Evolutionary conservation across 148 eudicot genomes (phyloP).

Genomic region (Simmondsia chinensis): DNA sequence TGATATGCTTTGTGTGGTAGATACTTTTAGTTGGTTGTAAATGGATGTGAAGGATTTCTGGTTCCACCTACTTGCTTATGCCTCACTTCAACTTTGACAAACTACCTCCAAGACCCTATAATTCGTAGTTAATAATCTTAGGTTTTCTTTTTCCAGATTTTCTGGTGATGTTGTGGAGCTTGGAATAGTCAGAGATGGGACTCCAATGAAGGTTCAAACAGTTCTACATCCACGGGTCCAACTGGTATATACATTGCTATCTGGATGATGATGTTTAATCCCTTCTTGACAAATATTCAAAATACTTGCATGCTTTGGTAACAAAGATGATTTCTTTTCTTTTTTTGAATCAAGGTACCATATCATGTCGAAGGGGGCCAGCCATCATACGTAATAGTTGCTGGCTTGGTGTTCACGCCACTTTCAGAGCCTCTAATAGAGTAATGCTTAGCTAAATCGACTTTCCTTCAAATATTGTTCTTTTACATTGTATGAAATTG

Average conservation of each 20-base stretch:
- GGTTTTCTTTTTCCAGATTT: conserved; percentile 48
- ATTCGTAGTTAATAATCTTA: conserved; percentile 5
- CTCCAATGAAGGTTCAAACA: conserved; percentile 60
- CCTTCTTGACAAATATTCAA: no score
- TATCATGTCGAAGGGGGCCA: conserved; percentile 89
- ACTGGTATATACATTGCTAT: conserved; percentile 43
- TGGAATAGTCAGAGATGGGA: conserved; percentile 78
- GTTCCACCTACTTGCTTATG: no score
- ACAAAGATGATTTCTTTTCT: neutral
- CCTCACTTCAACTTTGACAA: no score
- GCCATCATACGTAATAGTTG: conserved; percentile 87
- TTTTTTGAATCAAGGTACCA: conserved; percentile 51
- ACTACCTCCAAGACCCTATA: no score
- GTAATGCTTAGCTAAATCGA: conserved; percentile 29
- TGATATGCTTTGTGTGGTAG: no score
- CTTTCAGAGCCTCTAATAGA: conserved; percentile 91
- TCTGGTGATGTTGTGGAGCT: conserved; percentile 84
- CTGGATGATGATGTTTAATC: neutral
- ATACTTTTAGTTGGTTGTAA: no score
- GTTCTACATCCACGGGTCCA: conserved; percentile 70
- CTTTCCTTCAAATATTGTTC: neutral
- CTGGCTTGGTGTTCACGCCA: conserved; percentile 96
- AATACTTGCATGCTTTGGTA: no score
- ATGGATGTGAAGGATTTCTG: no score
- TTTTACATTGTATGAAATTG: neutral